phyloP scores from a whole-genome alignment of 768 basidiomycete genomes.

The Lenzites betulinus region DNA sequence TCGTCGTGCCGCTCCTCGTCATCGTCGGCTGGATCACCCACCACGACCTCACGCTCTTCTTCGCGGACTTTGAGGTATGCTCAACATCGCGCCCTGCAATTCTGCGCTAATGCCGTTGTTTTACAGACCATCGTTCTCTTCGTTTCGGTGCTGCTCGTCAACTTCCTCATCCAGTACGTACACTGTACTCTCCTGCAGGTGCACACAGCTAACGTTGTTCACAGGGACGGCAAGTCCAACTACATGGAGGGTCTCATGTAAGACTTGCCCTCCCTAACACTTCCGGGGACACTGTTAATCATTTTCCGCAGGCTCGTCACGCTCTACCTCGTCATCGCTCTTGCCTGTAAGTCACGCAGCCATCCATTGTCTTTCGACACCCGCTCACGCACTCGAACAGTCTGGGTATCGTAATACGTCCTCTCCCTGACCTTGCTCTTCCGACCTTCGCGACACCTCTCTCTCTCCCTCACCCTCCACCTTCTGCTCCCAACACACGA shows the following conservation, averaged over 20 bases:
- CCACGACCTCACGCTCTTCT: constrained; percentile 78
- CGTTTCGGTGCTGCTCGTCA: constrained; percentile 85
- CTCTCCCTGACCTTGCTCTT: neutral
- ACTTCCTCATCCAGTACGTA: constrained; percentile 51
- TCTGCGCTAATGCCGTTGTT: neutral
- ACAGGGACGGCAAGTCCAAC: constrained; percentile 81
- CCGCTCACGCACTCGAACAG: constrained; percentile 25
- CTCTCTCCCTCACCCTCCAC: neutral
- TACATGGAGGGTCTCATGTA: constrained; percentile 91
- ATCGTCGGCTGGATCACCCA: constrained; percentile 83
- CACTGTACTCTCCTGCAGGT: neutral
- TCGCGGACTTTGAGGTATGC: constrained; percentile 79
- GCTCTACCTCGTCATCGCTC: constrained; percentile 78
- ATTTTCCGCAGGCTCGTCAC: constrained; percentile 42
- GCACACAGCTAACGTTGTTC: neutral
- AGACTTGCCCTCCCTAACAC: constrained; percentile 30
- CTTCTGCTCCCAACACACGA: neutral
- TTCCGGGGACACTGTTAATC: neutral
- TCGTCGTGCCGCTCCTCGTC: constrained; percentile 86
- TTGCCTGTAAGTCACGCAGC: constrained; percentile 61
- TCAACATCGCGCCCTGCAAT: neutral
- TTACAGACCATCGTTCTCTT: constrained; percentile 78
- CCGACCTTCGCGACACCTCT: constrained; percentile 8
- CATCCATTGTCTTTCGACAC: neutral
- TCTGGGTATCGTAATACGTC: constrained; percentile 45